A percentile compares a stretch with the other conserved stretches of the same genome.
Conservation (phyloP, 805 yeast genomes). For the Candida silvicultrix region DNA sequence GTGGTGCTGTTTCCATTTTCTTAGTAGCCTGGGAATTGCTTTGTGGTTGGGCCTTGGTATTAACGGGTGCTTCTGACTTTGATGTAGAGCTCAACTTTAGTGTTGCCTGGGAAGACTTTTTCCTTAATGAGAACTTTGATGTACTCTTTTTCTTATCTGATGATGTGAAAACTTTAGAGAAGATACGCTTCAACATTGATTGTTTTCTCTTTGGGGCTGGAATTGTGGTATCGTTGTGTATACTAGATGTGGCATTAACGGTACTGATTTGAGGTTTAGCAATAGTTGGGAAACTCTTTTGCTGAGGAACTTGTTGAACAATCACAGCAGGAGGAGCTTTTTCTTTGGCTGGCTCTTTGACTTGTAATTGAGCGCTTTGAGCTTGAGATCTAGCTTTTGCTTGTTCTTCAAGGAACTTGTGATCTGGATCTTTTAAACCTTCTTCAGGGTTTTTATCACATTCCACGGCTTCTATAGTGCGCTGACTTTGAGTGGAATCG, state of each 20-base stretch:
- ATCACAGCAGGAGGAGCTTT: background rate
- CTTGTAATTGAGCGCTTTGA: background rate
- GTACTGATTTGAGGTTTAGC: background rate
- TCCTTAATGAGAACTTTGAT: background rate
- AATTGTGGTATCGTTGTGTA: background rate
- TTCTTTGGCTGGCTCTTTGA: background rate
- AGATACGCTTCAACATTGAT: slow-evolving; percentile 16
- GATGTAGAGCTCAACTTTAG: background rate
- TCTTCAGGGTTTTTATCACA: background rate
- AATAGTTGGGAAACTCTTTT: background rate
- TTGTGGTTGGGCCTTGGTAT: background rate
- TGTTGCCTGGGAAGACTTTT: background rate
- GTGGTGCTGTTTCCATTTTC: background rate
- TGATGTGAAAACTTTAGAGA: slow-evolving; percentile 10
- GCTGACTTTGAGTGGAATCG: background rate
- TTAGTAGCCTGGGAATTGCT: background rate
- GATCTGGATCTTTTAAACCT: background rate
- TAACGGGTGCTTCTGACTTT: background rate
- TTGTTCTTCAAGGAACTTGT: background rate
- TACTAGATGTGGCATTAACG: background rate
- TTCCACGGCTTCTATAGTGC: background rate
- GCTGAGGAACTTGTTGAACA: background rate
- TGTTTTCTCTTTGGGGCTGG: slow-evolving; percentile 10
- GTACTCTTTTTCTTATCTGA: background rate
- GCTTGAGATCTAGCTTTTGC: background rate